These are phyloP conservation scores for Phaeoacremonium minimum DNA, from an alignment of 2,329 filamentous ascomycete genomes.

Conservation along the genomic window DNA sequence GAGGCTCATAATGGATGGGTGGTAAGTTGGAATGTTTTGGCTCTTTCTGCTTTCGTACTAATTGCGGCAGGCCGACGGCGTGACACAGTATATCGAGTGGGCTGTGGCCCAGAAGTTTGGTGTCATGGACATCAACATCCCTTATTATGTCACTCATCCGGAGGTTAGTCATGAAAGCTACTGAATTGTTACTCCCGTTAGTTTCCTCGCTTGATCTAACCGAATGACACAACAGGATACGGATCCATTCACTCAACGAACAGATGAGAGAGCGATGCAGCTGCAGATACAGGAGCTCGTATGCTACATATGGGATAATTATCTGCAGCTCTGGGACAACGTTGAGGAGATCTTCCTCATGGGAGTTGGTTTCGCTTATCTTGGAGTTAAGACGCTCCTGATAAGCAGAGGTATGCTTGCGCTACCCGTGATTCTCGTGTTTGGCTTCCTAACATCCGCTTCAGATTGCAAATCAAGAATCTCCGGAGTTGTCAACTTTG, in stretches of 20 bases:
- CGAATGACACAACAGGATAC: conserved; percentile 33
- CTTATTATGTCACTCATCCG: conserved; percentile 65
- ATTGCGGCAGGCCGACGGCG: conserved; percentile 77
- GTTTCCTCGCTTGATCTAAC: conserved; percentile 10
- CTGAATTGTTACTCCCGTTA: not conserved
- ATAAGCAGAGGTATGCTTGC: conserved; percentile 61
- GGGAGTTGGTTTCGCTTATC: conserved; percentile 84
- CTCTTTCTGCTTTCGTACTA: too few relatives aligned
- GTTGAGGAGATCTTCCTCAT: conserved; percentile 76
- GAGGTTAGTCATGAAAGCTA: conserved; percentile 40
- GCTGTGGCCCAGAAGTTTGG: conserved; percentile 71
- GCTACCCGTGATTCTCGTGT: not conserved
- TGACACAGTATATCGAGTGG: conserved; percentile 81
- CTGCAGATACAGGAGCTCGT: conserved; percentile 68
- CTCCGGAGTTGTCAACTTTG: conserved; percentile 74
- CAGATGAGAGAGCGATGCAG: conserved; percentile 44
- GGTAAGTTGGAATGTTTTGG: conserved; percentile 49
- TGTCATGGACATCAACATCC: conserved; percentile 89
- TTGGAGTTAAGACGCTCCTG: conserved; percentile 77
- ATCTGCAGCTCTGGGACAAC: conserved; percentile 73
- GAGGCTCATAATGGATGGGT: conserved; percentile 86
- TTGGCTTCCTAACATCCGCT: conserved; percentile 6
- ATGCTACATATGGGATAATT: conserved; percentile 94
- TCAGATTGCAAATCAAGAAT: conserved; percentile 63
- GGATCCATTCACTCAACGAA: conserved; percentile 39